Evolutionary conservation across 202 grass and related monocot species (phyloP).

Genomic region (Carex sylvatica): DNA sequence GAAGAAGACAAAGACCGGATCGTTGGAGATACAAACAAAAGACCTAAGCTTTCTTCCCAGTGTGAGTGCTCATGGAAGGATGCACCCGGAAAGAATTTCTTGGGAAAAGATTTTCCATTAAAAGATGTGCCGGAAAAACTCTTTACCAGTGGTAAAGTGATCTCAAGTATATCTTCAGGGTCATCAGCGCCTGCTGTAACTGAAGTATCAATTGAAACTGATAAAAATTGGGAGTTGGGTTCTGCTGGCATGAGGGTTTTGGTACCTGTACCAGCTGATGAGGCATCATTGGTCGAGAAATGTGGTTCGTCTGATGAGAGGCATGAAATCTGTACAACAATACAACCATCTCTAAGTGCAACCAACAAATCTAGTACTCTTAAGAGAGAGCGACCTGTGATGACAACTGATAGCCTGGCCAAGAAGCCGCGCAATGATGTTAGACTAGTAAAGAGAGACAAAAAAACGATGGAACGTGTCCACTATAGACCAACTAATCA

Average conservation of each 20-base stretch:
- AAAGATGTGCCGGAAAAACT: constrained; percentile 26
- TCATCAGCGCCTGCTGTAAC: constrained; percentile 70
- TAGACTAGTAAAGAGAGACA: background rate
- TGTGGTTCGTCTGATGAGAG: constrained; percentile 69
- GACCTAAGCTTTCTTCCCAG: constrained; percentile 26
- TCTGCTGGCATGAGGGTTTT: constrained; percentile 32
- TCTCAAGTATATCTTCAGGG: constrained; percentile 68
- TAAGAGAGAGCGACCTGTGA: background rate
- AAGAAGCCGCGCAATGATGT: constrained; percentile 6
- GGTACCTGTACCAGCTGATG: constrained; percentile 43
- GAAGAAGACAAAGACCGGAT: constrained; percentile 30
- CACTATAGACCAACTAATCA: background rate
- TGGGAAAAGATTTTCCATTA: constrained; percentile 42
- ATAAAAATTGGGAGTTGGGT: constrained; percentile 42
- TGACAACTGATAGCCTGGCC: background rate
- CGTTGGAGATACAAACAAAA: constrained; percentile 38
- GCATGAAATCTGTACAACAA: constrained; percentile 11
- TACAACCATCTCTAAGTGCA: background rate
- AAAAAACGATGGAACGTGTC: background rate
- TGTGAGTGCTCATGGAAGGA: constrained; percentile 55
- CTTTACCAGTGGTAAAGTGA: constrained; percentile 34
- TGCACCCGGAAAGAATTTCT: constrained; percentile 33
- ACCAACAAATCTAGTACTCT: background rate
- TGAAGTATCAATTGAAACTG: constrained; percentile 61
- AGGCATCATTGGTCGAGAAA: constrained; percentile 80